Conservation (phyloP, 2,329 filamentous ascomycete species). For the Penicillium sumatraense region DNA sequence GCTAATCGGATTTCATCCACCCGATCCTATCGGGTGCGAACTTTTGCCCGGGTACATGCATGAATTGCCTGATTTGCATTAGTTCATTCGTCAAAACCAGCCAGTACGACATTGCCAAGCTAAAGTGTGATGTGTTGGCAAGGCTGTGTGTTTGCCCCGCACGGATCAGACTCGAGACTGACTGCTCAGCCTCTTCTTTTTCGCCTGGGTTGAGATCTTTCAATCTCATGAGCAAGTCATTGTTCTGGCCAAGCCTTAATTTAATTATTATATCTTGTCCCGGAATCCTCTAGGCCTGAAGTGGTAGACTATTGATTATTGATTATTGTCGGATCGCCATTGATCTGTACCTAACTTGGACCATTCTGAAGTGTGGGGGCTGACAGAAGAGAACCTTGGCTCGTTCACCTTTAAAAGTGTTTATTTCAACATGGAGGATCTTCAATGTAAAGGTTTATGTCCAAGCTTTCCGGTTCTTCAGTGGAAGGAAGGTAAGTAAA, state of each 20-base stretch:
- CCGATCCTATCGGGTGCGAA: too few species aligned
- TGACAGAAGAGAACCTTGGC: background rate
- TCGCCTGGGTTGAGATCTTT: background rate
- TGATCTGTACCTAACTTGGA: background rate
- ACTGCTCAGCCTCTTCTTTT: background rate
- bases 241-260: background rate
- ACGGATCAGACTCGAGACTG: background rate
- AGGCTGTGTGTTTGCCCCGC: background rate
- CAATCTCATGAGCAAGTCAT: background rate
- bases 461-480: background rate
- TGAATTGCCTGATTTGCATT: background rate
- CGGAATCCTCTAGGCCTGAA: background rate
- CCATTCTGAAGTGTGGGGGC: too few species aligned
- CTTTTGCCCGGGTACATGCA: background rate
- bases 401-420: background rate
- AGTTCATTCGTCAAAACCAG: background rate
- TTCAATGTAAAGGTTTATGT: background rate
- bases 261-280: background rate
- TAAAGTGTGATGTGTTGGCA: background rate
- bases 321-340: background rate
- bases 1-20: too few species aligned
- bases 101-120: background rate
- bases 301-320: background rate
- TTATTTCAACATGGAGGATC: background rate
- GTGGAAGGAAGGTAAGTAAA: background rate